Base-by-base conservation (phyloP, 2,329 filamentous ascomycete genomes). In the Blastomyces parvus region DNA sequence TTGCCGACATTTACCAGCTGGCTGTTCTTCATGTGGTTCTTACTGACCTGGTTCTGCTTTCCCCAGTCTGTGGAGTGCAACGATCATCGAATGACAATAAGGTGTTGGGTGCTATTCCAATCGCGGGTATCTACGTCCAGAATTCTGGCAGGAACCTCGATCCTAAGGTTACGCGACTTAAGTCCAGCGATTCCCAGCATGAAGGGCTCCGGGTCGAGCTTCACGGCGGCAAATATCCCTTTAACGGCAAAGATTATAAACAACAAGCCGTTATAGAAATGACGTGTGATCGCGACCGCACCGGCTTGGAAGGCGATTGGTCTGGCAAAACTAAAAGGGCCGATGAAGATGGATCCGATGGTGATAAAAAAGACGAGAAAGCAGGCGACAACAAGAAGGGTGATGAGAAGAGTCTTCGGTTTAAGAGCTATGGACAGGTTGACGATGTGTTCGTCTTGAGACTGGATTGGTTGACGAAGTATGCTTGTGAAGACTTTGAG, bases 391-490 rank as follows among this genome's bases (percentile, higher is more conserved):
- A 74, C 3, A 72, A 74, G 13, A 68, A 73, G n/a, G 70, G 70
- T 8, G 69, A 70, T 3, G 69, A 67, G 64, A 83, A 86, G 68
- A 89, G 89, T 66, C 79, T 97, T 65, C 80, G 88, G 64, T 96
- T 91, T 77, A 82, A 90, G 64, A 86, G 87, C 70, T 97, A 94
- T 75, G 84, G 69, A 1, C 69, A 85, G 61, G 81, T 82, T 25
- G 84, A 83, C 62, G 80, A 86, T 46, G 78, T 81, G 0, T 84
- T 85, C 64, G 83, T 90, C 13, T 76, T 97, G 67, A 84, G 86
- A 62, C 74, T 97, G 71, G 87, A 88, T 44, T 99, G 93, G 93
- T 80, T 83, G 72, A 97, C 93, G 17, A 91, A 93, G 75, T 87
- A 91, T 72, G 93, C 90, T 0, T 97, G 94, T 74, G 87, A 91